A percentile compares a stretch with the other conserved stretches of the same genome.
phyloP scores from a whole-genome alignment of 257 asterid species.

The Craterostigma plantagineum region DNA sequence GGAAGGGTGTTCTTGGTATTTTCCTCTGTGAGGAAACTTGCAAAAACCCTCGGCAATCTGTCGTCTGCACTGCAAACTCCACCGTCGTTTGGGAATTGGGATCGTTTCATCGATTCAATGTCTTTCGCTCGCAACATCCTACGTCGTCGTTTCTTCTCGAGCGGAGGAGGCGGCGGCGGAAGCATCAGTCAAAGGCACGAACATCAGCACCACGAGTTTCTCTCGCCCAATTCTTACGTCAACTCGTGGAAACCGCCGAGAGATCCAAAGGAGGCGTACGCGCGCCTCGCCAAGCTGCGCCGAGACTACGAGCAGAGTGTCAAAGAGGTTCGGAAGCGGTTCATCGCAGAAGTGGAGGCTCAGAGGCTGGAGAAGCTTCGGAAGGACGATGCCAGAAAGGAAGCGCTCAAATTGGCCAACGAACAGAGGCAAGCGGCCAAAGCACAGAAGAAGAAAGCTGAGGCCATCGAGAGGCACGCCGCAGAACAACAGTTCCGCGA shows the following conservation, averaged over 20 bases:
- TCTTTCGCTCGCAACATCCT: no score
- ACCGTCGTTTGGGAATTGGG: no score
- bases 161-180: no score
- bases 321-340: slow-evolving; percentile 42
- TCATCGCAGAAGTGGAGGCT: slow-evolving; percentile 57
- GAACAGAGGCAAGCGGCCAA: slow-evolving; percentile 59
- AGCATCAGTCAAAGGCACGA: not conserved
- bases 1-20: no score
- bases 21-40: no score
- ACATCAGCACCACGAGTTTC: slow-evolving; percentile 29
- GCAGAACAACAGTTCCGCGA: slow-evolving; percentile 50
- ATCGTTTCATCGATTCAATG: no score
- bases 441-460: slow-evolving; percentile 60
- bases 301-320: slow-evolving; percentile 48
- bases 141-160: no score
- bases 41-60: no score
- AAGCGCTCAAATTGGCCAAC: slow-evolving; percentile 57
- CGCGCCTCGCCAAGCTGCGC: slow-evolving; percentile 39
- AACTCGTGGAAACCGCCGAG: slow-evolving; percentile 49
- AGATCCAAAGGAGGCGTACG: slow-evolving; percentile 58
- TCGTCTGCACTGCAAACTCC: no score
- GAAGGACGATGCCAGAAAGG: slow-evolving; percentile 49
- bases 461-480: slow-evolving; percentile 50
- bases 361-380: slow-evolving; percentile 47
- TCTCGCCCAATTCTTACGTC: slow-evolving; percentile 31